phyloP scores from a whole-genome alignment of 2,329 filamentous ascomycete species.

The Pyrenochaeta sp. region DNA sequence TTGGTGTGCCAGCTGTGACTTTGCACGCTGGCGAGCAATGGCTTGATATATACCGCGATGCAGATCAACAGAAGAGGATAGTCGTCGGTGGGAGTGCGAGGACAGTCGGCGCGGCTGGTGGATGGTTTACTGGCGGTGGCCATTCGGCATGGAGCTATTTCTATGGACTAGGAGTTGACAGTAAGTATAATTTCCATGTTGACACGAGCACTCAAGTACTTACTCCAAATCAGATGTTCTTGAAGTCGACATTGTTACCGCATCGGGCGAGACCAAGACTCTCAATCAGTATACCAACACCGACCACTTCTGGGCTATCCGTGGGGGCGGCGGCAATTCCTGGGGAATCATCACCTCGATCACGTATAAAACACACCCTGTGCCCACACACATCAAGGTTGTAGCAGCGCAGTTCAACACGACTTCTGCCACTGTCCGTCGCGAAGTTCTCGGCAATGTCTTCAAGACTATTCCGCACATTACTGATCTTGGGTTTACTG shows the following conservation, averaged over 20 bases:
- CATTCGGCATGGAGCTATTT: constrained; percentile 55
- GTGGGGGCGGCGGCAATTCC: constrained; percentile 23
- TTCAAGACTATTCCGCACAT: constrained; percentile 30
- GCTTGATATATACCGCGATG: constrained; percentile 20
- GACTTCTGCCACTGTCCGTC: constrained; percentile 21
- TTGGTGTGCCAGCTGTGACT: constrained; percentile 7
- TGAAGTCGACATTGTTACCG: constrained; percentile 10
- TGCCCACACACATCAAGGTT: constrained; percentile 38
- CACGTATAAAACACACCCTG: constrained; percentile 23
- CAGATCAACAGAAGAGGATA: constrained; percentile 6
- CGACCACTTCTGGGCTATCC: constrained; percentile 27
- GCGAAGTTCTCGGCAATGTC: constrained; percentile 24
- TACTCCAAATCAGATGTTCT: constrained; percentile 16
- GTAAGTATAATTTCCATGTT: constrained; percentile 6
- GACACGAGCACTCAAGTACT: background rate
- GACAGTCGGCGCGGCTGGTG: constrained; percentile 29
- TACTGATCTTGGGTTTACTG: constrained; percentile 38
- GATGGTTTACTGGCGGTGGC: constrained; percentile 23
- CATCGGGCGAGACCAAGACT: constrained; percentile 10
- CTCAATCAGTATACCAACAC: constrained; percentile 7
- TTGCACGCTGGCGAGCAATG: constrained; percentile 15
- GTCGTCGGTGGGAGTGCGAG: constrained; percentile 24
- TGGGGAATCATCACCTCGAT: constrained; percentile 24
- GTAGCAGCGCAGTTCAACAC: constrained; percentile 33
- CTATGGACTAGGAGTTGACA: constrained; percentile 23